Evolutionary conservation across 257 asterid genomes (phyloP), one percentile per base, ranked within the genome.

Genomic region (Verbascum thapsus): DNA sequence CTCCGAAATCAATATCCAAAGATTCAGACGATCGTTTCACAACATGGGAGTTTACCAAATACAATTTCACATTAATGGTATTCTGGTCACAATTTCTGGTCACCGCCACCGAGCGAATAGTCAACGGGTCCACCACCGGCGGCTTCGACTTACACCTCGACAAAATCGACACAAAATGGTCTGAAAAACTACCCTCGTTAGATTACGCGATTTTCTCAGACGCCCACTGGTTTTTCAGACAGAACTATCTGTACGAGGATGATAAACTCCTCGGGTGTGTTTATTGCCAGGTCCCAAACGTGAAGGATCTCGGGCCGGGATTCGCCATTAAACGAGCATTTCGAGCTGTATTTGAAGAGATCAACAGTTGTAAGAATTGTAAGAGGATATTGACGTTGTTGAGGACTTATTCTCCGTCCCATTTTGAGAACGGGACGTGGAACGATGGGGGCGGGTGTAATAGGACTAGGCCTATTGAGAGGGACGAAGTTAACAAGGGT

Each of bases 391-490:
- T 67, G 16, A 70, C 68, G 0, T 11, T 78, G 19, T 3, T 84
- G 70, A 69, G 88, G 60, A 81, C 85, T 5, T 81, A 54, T 50
- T 76, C 88, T 0, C 88, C 88, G 2, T 49, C 83, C 0, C 88
- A 84, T 60, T 81, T 81, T 17, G 84, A 84, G 73, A 49, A 74
- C 12, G 88, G 91, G 53, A 44, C 64, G 19, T 84, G 88, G 88
- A 59, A 81, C 50, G 40, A 16, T 0, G 88, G 91, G 8, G 91
- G 91, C 3, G 62, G 53, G 6, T 81, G 91, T 65, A 72, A 76
- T 22, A 59, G 79, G 69, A 81, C 84, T 0, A 7, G 47, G 68
- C 83, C 79, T 0, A 7, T 58, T 0, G 60, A 10, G 66, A 72
- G 45, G 72, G 78, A 63, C 0, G 79, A 67, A 16, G 58, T 56